phyloP scores from a whole-genome alignment of 768 basidiomycete species.

The Chlorophyllum brunneum region DNA sequence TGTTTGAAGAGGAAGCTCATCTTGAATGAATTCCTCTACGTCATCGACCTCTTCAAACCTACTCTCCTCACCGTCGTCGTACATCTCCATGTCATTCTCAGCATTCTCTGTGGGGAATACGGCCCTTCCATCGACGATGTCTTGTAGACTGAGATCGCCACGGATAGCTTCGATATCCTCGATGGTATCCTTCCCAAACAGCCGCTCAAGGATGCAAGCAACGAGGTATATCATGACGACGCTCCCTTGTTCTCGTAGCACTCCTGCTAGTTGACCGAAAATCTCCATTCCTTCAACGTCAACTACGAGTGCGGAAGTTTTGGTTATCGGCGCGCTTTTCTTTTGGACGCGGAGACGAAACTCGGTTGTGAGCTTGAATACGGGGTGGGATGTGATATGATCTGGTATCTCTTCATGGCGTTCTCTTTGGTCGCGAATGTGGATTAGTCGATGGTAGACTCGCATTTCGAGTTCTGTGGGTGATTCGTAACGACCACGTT shows the following conservation, averaged over 20 bases:
- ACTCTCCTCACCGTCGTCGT: constrained; percentile 23
- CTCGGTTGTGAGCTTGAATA: constrained; percentile 77
- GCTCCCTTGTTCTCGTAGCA: constrained; percentile 63
- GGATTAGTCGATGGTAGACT: constrained; percentile 89
- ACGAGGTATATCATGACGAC: constrained; percentile 81
- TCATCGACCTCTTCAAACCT: constrained; percentile 21
- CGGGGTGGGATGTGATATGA: constrained; percentile 63
- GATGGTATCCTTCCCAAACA: constrained; percentile 79
- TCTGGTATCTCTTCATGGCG: constrained; percentile 71
- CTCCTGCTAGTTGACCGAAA: constrained; percentile 56
- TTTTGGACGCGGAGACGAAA: constrained; percentile 80
- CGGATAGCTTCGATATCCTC: constrained; percentile 70
- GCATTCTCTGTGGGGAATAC: constrained; percentile 21
- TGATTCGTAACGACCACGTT: constrained; percentile 60
- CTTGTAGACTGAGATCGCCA: constrained; percentile 48
- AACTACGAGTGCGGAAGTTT: constrained; percentile 59
- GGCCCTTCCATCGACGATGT: constrained; percentile 67
- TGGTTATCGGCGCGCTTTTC: constrained; percentile 72
- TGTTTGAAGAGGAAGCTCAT: neutral
- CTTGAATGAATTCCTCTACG: constrained; percentile 9
- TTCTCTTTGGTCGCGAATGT: constrained; percentile 82
- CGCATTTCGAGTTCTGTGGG: constrained; percentile 94
- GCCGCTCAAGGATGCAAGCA: constrained; percentile 82
- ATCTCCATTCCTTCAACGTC: constrained; percentile 64
- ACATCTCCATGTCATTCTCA: constrained; percentile 22